These are phyloP conservation scores for Stachybotrys chlorohalonatus DNA, from an alignment of 2,329 filamentous ascomycete genomes.

Conservation along the genomic window DNA sequence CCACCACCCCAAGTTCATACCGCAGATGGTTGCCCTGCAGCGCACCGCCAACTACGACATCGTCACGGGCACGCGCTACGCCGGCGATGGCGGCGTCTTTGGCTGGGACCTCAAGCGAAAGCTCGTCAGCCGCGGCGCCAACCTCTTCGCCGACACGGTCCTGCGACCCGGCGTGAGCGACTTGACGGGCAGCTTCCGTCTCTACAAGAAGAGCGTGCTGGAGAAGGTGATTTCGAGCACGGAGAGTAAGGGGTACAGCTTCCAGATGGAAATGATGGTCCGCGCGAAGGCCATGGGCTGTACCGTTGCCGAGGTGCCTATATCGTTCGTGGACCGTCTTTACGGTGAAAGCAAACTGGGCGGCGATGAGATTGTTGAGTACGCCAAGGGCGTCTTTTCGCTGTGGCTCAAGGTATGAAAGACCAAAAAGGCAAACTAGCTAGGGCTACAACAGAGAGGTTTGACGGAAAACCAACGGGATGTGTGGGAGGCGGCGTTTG, in stretches of 20 bases:
- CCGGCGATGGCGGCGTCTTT: conserved; percentile 79
- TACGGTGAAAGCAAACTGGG: conserved; percentile 95
- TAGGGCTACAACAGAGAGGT: conserved; percentile 1
- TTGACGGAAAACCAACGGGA: not conserved
- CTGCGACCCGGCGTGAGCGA: conserved; percentile 90
- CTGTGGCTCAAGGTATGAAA: conserved; percentile 70
- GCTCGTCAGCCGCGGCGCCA: conserved; percentile 77
- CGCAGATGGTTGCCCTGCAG: conserved; percentile 82
- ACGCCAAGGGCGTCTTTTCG: conserved; percentile 74
- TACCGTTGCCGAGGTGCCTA: conserved; percentile 90
- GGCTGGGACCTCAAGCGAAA: conserved; percentile 95
- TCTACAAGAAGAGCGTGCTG: conserved; percentile 88
- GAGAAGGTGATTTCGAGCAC: conserved; percentile 85
- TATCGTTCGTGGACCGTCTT: conserved; percentile 88
- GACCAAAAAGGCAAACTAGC: conserved; percentile 2
- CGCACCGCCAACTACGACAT: conserved; percentile 78
- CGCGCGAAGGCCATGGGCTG: conserved; percentile 92
- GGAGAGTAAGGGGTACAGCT: conserved; percentile 94
- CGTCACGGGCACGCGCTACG: conserved; percentile 92
- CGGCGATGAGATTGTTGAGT: conserved; percentile 92
- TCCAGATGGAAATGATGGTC: conserved; percentile 99
- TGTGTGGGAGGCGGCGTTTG: conserved; percentile 17
- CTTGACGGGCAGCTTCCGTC: conserved; percentile 83
- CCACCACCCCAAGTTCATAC: conserved; percentile 98
- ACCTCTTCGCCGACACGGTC: conserved; percentile 92